Conservation (phyloP, 2,329 filamentous ascomycete genomes). For the Aspergillus sp. region DNA sequence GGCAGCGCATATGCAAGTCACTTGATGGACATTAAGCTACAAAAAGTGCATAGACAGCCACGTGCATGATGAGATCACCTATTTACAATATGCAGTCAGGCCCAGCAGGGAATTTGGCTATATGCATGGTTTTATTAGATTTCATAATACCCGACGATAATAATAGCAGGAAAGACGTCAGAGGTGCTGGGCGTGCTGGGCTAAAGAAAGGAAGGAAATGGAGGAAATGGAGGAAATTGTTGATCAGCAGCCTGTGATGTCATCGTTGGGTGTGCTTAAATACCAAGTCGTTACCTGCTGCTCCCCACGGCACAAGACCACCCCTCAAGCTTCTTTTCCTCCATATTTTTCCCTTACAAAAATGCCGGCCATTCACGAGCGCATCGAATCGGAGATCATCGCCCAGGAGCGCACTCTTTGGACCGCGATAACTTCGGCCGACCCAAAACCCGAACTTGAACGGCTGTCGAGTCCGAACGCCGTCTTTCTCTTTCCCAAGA, state of each 20-base stretch:
- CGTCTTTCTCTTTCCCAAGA: constrained; percentile 35
- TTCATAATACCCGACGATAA: background rate
- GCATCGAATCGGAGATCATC: constrained; percentile 36
- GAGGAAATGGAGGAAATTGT: background rate
- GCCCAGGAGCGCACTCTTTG: constrained; percentile 37
- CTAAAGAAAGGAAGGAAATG: no score
- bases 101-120: background rate
- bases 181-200: no score
- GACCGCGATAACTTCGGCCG: constrained; percentile 38
- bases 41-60: background rate
- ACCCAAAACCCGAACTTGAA: constrained; percentile 34
- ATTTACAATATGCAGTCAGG: background rate
- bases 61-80: background rate
- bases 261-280: constrained; percentile 3
- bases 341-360: background rate
- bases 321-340: no score
- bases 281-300: background rate
- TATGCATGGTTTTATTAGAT: background rate
- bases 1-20: no score
- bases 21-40: no score
- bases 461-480: constrained; percentile 29
- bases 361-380: constrained; percentile 39
- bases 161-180: background rate
- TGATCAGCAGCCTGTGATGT: constrained; percentile 7
- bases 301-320: background rate